Base-by-base conservation (phyloP, 176 grass and related monocot species). In the Thinopyrum elongatum region DNA sequence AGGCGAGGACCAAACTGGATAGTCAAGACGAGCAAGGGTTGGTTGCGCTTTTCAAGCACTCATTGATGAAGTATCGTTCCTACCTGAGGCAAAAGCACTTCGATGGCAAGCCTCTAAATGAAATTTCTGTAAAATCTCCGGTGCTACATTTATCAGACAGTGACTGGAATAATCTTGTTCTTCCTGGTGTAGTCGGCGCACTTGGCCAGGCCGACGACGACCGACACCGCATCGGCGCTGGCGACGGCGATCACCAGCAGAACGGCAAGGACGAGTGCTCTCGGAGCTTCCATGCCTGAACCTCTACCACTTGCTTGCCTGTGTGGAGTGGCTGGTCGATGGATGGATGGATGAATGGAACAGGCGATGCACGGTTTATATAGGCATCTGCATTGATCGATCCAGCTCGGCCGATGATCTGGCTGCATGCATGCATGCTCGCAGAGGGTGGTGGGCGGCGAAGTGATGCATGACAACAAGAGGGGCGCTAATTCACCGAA, bases 171-270 rank as follows among this genome's bases (percentile, higher is more conserved):
- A n/a, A n/a, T n/a, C n/a, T n/a, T n/a, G 73, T 76, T 76, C 44
- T 76, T 76, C 73, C 73, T 51, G 23, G 44, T 51, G 73, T 44
- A 76, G 16, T 76, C 73, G 73, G 73, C 73, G 44, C 73, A 76
- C 73, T 76, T 76, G 73, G 73, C 73, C 44, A 76, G 26, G 26
- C 73, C 73, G 41, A 76, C 73, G 4, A 76, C 73, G 3, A 76
- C 73, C 2, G 73, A 76, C 15, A 14, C 44, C 26, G 73, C 44
- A 4, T 76, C 73, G 2, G 44, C 26, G 19, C 12, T 53, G 44
- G 44, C 73, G 44, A 76, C 8, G 27, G 44, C 73, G 73, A 76
- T 0, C 73, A 27, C 73, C 4, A 76, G 73, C 73, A 53, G 44
- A 27, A 76, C 0, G 42, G 1, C 41, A 44, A 76, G 73, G 25